Conservation (phyloP, 257 asterid genomes). For the Ilex aquifolium region DNA sequence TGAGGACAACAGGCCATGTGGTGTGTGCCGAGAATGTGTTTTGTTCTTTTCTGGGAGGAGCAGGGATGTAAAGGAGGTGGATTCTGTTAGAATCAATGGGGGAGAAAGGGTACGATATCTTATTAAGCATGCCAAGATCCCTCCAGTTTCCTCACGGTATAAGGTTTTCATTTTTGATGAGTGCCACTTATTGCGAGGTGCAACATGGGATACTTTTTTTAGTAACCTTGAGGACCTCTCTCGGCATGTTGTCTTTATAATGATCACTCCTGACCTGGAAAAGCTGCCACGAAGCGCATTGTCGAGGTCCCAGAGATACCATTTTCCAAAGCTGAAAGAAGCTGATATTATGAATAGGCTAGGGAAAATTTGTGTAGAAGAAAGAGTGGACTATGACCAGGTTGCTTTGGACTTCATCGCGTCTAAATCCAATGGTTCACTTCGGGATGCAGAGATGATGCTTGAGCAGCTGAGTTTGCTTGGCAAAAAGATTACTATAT, state of each 20-base stretch:
- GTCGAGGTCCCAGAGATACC: constrained; percentile 47
- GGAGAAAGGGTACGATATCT: constrained; percentile 39
- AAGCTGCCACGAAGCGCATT: constrained; percentile 58
- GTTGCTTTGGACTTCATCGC: constrained; percentile 72
- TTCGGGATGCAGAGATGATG: constrained; percentile 88
- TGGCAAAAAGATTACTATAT: constrained; percentile 61
- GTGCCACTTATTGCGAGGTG: constrained; percentile 70
- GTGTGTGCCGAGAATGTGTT: constrained; percentile 66
- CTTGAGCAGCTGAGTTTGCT: constrained; percentile 92
- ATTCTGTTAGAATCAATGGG: constrained; percentile 50
- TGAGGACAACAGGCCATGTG: constrained; percentile 59
- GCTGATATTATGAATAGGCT: constrained; percentile 41
- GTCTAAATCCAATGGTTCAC: constrained; percentile 66
- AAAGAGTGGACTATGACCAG: constrained; percentile 54
- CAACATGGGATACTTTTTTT: constrained; percentile 61
- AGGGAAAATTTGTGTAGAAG: constrained; percentile 50
- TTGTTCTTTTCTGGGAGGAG: constrained; percentile 65
- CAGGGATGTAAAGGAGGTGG: constrained; percentile 59
- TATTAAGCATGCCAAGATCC: constrained; percentile 32
- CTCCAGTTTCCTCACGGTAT: constrained; percentile 53
- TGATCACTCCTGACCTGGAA: constrained; percentile 66
- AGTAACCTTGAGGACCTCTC: constrained; percentile 48
- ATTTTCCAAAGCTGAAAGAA: constrained; percentile 55
- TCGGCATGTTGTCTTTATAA: constrained; percentile 46
- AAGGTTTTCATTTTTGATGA: constrained; percentile 79